These are phyloP conservation scores for Russula brevipes DNA, from an alignment of 768 basidiomycete genomes.

Conservation along the genomic window DNA sequence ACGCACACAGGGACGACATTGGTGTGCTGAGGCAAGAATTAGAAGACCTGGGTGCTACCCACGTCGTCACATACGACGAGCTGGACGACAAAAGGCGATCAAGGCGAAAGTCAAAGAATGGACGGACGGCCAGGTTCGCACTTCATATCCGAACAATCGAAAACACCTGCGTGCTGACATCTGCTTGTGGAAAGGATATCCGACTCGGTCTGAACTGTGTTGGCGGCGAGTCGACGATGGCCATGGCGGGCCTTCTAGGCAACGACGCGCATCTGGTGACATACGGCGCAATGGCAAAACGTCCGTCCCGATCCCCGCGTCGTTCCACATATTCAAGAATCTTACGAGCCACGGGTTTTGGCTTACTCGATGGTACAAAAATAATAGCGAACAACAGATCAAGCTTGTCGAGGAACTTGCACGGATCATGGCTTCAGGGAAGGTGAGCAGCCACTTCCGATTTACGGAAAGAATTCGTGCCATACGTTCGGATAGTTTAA, in stretches of 20 bases:
- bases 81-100: conserved; percentile 49
- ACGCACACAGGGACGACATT: conserved; percentile 45
- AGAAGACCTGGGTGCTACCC: conserved; percentile 60
- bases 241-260: conserved; percentile 65
- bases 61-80: conserved; percentile 75
- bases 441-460: conserved; percentile 6
- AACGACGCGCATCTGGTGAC: conserved; percentile 70
- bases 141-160: not conserved
- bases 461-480: too few relatives aligned
- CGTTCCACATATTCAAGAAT: conserved; percentile 81
- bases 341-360: conserved; percentile 73
- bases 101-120: conserved; percentile 53
- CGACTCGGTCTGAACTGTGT: conserved; percentile 53
- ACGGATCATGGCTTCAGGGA: conserved; percentile 16
- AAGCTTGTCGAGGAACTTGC: conserved; percentile 11
- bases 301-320: conserved; percentile 62
- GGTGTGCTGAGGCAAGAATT: conserved; percentile 48
- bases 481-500: conserved; percentile 43
- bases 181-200: conserved; percentile 33
- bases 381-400: conserved; percentile 42
- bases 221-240: conserved; percentile 60
- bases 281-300: conserved; percentile 88
- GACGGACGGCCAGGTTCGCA: conserved; percentile 58
- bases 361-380: conserved; percentile 66
- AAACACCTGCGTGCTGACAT: not conserved